phyloP scores from a whole-genome alignment of 169 alveolate species.

The Plasmodium billcollinsi region DNA sequence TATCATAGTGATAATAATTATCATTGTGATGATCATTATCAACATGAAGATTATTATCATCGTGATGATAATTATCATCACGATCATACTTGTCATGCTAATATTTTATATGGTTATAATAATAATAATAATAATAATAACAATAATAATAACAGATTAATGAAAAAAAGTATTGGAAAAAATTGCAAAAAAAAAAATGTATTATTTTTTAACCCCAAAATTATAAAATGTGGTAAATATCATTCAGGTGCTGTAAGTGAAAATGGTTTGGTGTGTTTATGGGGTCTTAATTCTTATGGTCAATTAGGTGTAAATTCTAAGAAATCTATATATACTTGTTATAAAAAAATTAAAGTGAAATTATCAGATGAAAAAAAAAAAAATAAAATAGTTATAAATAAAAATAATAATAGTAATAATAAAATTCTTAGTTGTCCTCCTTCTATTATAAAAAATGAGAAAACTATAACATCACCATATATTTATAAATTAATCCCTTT shows the following conservation, averaged over 20 bases:
- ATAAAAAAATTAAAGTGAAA: conserved; percentile 11
- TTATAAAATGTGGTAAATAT: conserved; percentile 45
- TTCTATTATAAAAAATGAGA: neutral
- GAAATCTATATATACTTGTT: conserved; percentile 46
- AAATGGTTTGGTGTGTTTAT: conserved; percentile 50
- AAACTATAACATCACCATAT: conserved; percentile 35
- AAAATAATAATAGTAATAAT: neutral
- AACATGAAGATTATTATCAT: too few species aligned
- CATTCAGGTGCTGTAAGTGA: conserved; percentile 67
- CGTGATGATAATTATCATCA: too few species aligned
- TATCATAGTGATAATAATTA: too few species aligned
- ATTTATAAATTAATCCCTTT: conserved; percentile 43
- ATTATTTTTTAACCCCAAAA: conserved; percentile 18
- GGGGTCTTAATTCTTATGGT: conserved; percentile 65
- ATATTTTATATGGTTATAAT: neutral
- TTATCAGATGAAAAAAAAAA: neutral
- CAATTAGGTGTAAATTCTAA: conserved; percentile 43
- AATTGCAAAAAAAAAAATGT: too few species aligned
- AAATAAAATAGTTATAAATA: too few species aligned
- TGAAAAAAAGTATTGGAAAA: too few species aligned
- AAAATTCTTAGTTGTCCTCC: neutral
- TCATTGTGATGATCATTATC: too few species aligned
- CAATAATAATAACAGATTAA: neutral
- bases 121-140: conserved; percentile 3
- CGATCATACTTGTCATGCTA: too few species aligned